Percentiles rank a stretch among this genome's conserved stretches.
Evolutionary conservation across 2,329 filamentous ascomycete genomes (phyloP).

Genomic region (Nakataea oryzae): DNA sequence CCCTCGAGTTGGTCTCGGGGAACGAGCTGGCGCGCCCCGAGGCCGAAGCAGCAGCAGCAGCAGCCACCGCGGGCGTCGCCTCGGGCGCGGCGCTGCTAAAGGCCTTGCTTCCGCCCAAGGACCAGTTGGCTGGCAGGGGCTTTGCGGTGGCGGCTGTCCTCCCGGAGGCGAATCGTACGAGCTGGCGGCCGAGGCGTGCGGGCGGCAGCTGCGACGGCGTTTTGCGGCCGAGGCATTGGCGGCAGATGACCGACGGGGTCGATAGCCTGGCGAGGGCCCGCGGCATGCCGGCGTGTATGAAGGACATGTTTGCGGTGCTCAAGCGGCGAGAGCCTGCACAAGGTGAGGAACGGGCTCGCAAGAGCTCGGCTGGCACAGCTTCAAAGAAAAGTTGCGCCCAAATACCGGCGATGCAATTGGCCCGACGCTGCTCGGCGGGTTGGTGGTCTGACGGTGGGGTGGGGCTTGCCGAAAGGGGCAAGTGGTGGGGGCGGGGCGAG

Average conservation of each 20-base stretch:
- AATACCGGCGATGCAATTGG: background rate
- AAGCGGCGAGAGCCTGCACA: too few relatives aligned
- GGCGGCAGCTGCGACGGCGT: slow-evolving; percentile 10
- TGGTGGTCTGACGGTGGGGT: background rate
- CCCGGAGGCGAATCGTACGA: slow-evolving; percentile 1
- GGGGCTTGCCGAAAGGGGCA: background rate
- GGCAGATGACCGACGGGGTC: slow-evolving; percentile 30
- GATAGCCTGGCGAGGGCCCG: slow-evolving; percentile 14
- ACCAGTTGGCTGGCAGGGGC: background rate
- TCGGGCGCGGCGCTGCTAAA: slow-evolving; percentile 12
- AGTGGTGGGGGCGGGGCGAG: background rate
- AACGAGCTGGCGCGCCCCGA: slow-evolving; percentile 24
- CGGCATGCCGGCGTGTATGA: slow-evolving; percentile 17
- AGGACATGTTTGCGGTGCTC: slow-evolving; percentile 12
- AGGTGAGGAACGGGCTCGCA: background rate
- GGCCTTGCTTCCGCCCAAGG: slow-evolving; percentile 10
- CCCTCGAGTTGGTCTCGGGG: slow-evolving; percentile 57
- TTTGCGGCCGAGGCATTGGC: slow-evolving; percentile 31
- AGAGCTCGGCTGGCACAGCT: too few relatives aligned
- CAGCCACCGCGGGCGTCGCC: slow-evolving; percentile 7
- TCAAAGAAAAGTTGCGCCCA: background rate
- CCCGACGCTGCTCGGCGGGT: background rate
- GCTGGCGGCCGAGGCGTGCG: slow-evolving; percentile 16
- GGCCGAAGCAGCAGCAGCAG: slow-evolving; percentile 6
- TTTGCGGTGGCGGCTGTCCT: background rate